A percentile compares a stretch with the other conserved stretches of the same genome.
Evolutionary conservation across 2,329 filamentous ascomycete genomes (phyloP).

Genomic region (Mycosphaerella arachidis): DNA sequence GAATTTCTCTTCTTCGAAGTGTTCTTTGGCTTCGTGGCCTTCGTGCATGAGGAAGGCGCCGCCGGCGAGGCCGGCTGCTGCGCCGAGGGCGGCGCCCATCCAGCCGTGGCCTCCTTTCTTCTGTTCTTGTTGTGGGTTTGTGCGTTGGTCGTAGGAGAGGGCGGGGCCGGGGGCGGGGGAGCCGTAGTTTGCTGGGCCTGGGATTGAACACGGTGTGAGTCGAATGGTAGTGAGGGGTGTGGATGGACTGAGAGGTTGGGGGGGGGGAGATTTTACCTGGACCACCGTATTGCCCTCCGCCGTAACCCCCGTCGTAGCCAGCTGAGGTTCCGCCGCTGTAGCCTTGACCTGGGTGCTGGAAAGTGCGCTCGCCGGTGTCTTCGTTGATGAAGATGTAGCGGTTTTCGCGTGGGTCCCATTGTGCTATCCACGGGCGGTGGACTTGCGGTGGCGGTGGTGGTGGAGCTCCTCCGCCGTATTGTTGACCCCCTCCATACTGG

Average conservation of each 20-base stretch:
- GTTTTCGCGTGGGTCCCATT: constrained; percentile 39
- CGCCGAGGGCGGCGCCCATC: constrained; percentile 39
- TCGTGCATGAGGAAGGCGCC: constrained; percentile 46
- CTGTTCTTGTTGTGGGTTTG: constrained; percentile 14
- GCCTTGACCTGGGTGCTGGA: constrained; percentile 32
- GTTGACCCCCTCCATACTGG: background rate
- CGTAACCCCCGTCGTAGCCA: constrained; percentile 22
- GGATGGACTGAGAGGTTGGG: no score
- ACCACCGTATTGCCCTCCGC: constrained; percentile 24
- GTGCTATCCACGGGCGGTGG: constrained; percentile 43
- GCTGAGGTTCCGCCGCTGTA: constrained; percentile 16
- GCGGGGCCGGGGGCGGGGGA: background rate
- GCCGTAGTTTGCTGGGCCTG: constrained; percentile 16
- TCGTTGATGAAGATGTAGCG: constrained; percentile 47
- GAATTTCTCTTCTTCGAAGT: constrained; percentile 29
- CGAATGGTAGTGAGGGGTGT: constrained; percentile 2
- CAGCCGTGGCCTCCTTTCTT: constrained; percentile 32
- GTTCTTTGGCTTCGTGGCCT: constrained; percentile 37
- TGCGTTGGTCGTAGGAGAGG: background rate
- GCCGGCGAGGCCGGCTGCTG: constrained; percentile 39
- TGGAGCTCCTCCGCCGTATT: constrained; percentile 8
- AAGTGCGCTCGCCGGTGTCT: constrained; percentile 42
- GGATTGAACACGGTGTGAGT: background rate
- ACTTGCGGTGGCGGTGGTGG: constrained; percentile 30
- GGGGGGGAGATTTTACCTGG: background rate